Conservation (phyloP, 805 yeast genomes). For the Barnettozyma salicaria region DNA sequence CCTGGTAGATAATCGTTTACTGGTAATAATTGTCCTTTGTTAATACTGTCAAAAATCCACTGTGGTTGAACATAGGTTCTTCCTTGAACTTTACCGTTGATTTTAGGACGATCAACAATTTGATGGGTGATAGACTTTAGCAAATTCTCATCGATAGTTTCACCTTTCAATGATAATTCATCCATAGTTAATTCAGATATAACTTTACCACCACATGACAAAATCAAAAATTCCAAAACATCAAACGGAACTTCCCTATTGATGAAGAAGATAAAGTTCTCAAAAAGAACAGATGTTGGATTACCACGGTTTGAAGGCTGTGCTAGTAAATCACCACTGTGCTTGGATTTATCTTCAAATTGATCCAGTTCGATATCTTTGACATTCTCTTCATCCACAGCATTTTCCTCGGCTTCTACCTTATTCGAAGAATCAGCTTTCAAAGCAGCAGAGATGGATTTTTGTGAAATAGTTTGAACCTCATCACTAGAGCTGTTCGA, state of each 20-base stretch:
- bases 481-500: slow-evolving; percentile 27
- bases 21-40: slow-evolving; percentile 66
- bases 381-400: slow-evolving; percentile 31
- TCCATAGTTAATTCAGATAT: slow-evolving; percentile 86
- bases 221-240: slow-evolving; percentile 77
- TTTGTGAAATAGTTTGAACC: slow-evolving; percentile 30
- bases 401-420: slow-evolving; percentile 32
- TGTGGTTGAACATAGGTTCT: slow-evolving; percentile 96
- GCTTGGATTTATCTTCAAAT: slow-evolving; percentile 58
- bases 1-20: slow-evolving; percentile 89
- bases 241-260: slow-evolving; percentile 97
- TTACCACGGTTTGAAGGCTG: slow-evolving; percentile 65
- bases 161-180: slow-evolving; percentile 42
- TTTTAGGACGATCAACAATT: slow-evolving; percentile 85
- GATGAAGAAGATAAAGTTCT: slow-evolving; percentile 72
- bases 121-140: slow-evolving; percentile 81
- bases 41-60: slow-evolving; percentile 92
- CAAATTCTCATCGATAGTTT: slow-evolving; percentile 41
- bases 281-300: slow-evolving; percentile 59
- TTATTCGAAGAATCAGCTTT: slow-evolving; percentile 34
- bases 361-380: slow-evolving; percentile 56
- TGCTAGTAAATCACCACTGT: slow-evolving; percentile 57
- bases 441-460: slow-evolving; percentile 50
- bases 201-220: slow-evolving; percentile 80
- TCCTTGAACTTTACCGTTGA: slow-evolving; percentile 73